These are phyloP conservation scores for Boletus vinaceobasis DNA, from an alignment of 768 basidiomycete genomes.

Conservation along the genomic window DNA sequence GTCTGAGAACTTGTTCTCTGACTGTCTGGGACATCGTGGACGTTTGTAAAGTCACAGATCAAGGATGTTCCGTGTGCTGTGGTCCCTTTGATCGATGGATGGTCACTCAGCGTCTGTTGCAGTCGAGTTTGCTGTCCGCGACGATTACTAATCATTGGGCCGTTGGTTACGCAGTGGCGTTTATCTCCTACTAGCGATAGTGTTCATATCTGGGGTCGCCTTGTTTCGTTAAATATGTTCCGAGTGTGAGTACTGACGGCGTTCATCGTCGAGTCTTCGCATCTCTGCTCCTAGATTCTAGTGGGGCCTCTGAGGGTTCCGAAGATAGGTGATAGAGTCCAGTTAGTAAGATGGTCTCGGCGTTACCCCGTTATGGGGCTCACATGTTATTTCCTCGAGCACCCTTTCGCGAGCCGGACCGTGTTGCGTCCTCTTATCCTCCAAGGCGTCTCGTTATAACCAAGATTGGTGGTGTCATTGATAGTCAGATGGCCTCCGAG, in stretches of 20 bases:
- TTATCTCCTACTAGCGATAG: not conserved
- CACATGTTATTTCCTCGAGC: not conserved
- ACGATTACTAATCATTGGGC: conserved; percentile 13
- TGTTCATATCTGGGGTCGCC: not conserved
- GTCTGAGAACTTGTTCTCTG: conserved; percentile 50
- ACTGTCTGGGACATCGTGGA: conserved; percentile 50
- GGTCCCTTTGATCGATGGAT: conserved; percentile 3
- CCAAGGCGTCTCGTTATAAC: not conserved
- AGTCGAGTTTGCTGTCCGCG: too few species aligned
- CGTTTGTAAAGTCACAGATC: not conserved
- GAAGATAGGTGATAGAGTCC: conserved; percentile 4
- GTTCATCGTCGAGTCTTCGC: not conserved
- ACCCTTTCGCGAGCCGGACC: not conserved
- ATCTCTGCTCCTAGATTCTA: too few species aligned
- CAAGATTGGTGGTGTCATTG: not conserved
- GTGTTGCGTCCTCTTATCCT: not conserved
- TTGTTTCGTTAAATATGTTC: not conserved
- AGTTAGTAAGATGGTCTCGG: not conserved
- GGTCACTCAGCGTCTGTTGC: not conserved
- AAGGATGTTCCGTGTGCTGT: not conserved
- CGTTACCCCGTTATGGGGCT: conserved; percentile 1
- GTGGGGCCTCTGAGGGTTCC: not conserved
- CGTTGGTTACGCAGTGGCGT: not conserved
- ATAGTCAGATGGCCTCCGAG: not conserved
- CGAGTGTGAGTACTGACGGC: not conserved